Conservation (phyloP, 2,329 filamentous ascomycete genomes). For the Xylaria sp. region DNA sequence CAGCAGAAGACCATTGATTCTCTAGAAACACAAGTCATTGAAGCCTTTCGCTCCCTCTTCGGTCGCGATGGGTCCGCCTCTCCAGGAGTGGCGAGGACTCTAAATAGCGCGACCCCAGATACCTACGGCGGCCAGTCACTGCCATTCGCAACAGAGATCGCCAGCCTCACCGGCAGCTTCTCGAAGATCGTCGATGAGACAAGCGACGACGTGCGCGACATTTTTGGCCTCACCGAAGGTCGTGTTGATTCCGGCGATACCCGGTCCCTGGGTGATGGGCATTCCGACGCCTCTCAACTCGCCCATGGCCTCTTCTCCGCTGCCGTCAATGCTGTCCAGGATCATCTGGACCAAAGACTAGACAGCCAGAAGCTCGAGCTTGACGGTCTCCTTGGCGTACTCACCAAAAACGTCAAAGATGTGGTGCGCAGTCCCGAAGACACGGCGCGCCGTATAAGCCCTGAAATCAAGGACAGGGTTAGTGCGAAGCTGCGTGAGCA, state of each 20-base stretch:
- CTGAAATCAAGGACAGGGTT: constrained; percentile 60
- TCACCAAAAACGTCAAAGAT: constrained; percentile 59
- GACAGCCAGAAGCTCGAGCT: constrained; percentile 53
- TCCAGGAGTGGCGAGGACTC: constrained; percentile 21
- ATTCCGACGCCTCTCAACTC: constrained; percentile 20
- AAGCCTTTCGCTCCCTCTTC: constrained; percentile 59
- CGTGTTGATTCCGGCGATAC: background rate
- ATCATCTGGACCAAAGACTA: constrained; percentile 51
- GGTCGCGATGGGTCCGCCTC: constrained; percentile 49
- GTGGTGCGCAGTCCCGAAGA: constrained; percentile 59
- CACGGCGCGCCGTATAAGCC: constrained; percentile 58
- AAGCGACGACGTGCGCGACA: constrained; percentile 57
- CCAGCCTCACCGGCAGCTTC: constrained; percentile 56
- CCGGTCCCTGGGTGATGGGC: constrained; percentile 41
- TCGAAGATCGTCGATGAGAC: constrained; percentile 55
- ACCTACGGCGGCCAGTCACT: constrained; percentile 56
- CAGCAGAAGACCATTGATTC: constrained; percentile 59
- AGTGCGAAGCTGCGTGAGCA: constrained; percentile 55
- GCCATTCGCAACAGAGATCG: constrained; percentile 60
- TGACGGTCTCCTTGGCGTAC: constrained; percentile 56
- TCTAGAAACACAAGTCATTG: constrained; percentile 57
- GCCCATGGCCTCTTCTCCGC: constrained; percentile 54
- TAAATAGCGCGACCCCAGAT: constrained; percentile 54
- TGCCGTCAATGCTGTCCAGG: constrained; percentile 56
- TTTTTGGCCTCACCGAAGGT: constrained; percentile 57